Percentiles rank a stretch among this genome's conserved stretches.
Evolutionary conservation across 768 basidiomycete species (phyloP).

Genomic region (Coprinellus aureogranulatus): DNA sequence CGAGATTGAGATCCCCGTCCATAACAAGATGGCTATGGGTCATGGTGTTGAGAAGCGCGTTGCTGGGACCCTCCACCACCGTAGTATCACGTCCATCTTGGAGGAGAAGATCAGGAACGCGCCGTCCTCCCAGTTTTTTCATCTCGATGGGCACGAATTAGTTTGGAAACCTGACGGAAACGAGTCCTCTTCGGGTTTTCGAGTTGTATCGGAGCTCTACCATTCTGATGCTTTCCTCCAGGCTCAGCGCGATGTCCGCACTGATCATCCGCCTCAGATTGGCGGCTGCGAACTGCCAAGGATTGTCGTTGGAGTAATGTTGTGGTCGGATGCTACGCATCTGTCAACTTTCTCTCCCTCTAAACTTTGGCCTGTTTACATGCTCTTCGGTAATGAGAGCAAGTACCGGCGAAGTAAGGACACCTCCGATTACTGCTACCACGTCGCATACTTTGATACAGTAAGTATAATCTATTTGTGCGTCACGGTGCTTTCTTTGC

Average conservation of each 20-base stretch:
- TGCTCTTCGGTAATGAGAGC: slow-evolving; percentile 31
- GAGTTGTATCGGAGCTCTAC: slow-evolving; percentile 18
- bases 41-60: slow-evolving; percentile 8
- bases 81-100: slow-evolving; percentile 12
- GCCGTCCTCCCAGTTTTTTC: slow-evolving; percentile 8
- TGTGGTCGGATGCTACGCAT: slow-evolving; percentile 29
- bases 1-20: neutral
- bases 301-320: slow-evolving; percentile 25
- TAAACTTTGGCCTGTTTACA: slow-evolving; percentile 34
- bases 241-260: slow-evolving; percentile 17
- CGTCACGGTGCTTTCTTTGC: neutral
- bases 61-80: slow-evolving; percentile 11
- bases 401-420: slow-evolving; percentile 30
- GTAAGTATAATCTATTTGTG: slow-evolving; percentile 11
- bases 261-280: slow-evolving; percentile 13
- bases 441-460: slow-evolving; percentile 36
- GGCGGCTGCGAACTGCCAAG: slow-evolving; percentile 14
- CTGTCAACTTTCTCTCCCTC: slow-evolving; percentile 28
- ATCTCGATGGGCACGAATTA: slow-evolving; percentile 15
- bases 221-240: slow-evolving; percentile 17
- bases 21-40: neutral
- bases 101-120: slow-evolving; percentile 12
- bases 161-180: slow-evolving; percentile 11
- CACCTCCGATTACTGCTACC: slow-evolving; percentile 16
- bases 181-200: neutral